Evolutionary conservation across 1,139 yeast species (phyloP).

Genomic region (Saccharomyces hybrid): DNA sequence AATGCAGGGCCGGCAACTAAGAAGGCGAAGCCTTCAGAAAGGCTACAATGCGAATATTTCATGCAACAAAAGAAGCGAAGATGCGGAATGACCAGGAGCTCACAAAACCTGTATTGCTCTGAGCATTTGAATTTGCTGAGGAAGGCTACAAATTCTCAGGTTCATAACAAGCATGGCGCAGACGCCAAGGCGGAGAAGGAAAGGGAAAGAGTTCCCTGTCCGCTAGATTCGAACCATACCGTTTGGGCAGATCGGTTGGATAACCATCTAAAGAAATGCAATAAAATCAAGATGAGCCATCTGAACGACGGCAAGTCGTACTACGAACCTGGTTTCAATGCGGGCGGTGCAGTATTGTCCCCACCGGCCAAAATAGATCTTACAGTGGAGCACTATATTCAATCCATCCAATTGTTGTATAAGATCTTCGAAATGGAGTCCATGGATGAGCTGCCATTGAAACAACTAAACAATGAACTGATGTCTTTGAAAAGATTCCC

Average conservation of each 20-base stretch:
- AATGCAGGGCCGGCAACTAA: constrained; percentile 1
- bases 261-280: constrained; percentile 58
- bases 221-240: constrained; percentile 67
- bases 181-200: neutral
- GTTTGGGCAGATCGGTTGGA: constrained; percentile 55
- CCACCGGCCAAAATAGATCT: neutral
- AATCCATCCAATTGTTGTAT: neutral
- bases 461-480: constrained; percentile 17
- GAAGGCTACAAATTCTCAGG: neutral
- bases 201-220: constrained; percentile 55
- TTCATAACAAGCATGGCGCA: constrained; percentile 1
- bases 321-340: constrained; percentile 20
- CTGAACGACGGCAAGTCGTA: constrained; percentile 34
- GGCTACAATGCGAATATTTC: constrained; percentile 21
- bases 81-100: constrained; percentile 26
- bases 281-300: constrained; percentile 36
- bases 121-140: constrained; percentile 18
- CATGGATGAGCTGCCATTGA: constrained; percentile 17
- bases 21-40: constrained; percentile 6
- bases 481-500: constrained; percentile 31
- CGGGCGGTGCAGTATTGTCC: neutral
- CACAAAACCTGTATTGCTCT: constrained; percentile 17
- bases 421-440: constrained; percentile 23
- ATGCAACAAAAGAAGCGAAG: constrained; percentile 22
- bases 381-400: neutral